Evolutionary conservation across 257 asterid genomes (phyloP).

Genomic region (Phtheirospermum japonicum): DNA sequence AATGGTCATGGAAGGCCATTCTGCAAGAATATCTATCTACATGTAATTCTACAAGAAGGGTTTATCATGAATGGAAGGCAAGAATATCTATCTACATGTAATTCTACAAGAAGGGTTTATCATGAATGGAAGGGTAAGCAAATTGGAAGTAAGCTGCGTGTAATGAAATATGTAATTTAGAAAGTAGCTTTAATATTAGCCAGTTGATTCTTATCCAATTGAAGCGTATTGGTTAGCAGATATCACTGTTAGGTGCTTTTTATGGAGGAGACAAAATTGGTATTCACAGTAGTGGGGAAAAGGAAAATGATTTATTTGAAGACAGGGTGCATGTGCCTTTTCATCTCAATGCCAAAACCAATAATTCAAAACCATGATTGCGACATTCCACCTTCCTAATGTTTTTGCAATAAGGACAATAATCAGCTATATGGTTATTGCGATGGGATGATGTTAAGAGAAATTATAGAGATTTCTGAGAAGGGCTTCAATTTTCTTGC

Average conservation of each 20-base stretch:
- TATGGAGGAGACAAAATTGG: background rate
- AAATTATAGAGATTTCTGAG: too few relatives aligned
- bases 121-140: background rate
- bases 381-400: slow-evolving; percentile 26
- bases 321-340: slow-evolving; percentile 29
- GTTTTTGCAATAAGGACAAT: background rate
- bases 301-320: slow-evolving; percentile 13
- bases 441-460: too few relatives aligned
- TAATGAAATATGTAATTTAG: background rate
- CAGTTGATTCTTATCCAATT: slow-evolving; percentile 46
- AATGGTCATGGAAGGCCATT: slow-evolving; percentile 2
- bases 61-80: too few relatives aligned
- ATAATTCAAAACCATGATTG: slow-evolving; percentile 21
- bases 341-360: slow-evolving; percentile 2
- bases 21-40: background rate
- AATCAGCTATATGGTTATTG: background rate
- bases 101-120: background rate
- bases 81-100: background rate
- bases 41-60: background rate
- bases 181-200: slow-evolving; percentile 22
- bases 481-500: too few relatives aligned
- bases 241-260: background rate
- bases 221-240: slow-evolving; percentile 11
- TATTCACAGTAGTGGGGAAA: background rate
- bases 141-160: too few relatives aligned